These are phyloP conservation scores for Trypanosomatidae sp. DNA, from an alignment of 208 protist species.

Conservation along the genomic window DNA sequence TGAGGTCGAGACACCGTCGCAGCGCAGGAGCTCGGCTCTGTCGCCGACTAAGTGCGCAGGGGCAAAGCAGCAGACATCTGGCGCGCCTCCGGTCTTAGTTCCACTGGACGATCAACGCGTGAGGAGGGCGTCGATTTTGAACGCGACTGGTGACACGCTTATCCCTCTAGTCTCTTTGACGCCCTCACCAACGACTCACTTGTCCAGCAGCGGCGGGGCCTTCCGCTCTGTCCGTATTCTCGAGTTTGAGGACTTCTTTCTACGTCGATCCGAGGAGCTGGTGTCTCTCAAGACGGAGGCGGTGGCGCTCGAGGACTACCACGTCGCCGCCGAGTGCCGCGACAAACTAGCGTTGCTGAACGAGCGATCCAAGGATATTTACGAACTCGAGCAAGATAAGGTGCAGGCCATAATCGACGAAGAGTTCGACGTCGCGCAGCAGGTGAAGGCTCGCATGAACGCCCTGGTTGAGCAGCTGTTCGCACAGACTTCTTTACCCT, in stretches of 20 bases:
- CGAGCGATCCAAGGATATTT: constrained; percentile 54
- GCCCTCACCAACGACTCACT: background rate
- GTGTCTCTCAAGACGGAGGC: constrained; percentile 82
- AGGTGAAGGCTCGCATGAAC: constrained; percentile 75
- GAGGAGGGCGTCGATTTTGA: background rate
- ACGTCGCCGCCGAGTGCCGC: constrained; percentile 54
- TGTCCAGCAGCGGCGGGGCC: constrained; percentile 4
- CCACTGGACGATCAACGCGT: background rate
- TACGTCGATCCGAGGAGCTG: constrained; percentile 78
- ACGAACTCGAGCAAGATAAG: constrained; percentile 86
- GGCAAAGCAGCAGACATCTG: background rate
- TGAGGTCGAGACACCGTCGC: background rate
- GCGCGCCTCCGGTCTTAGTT: background rate
- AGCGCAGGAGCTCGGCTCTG: background rate
- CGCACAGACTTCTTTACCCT: constrained; percentile 43
- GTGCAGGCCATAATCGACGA: constrained; percentile 90
- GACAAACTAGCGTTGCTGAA: constrained; percentile 81
- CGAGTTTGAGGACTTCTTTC: constrained; percentile 88
- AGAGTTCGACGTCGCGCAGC: constrained; percentile 83
- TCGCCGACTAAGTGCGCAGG: background rate
- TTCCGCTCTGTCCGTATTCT: constrained; percentile 83
- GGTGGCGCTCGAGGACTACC: constrained; percentile 67
- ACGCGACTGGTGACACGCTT: background rate
- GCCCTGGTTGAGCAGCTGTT: constrained; percentile 54
- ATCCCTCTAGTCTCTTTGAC: background rate